Evolutionary conservation across 169 alveolate species (phyloP).

Genomic region (Plasmodium knowlesi): DNA sequence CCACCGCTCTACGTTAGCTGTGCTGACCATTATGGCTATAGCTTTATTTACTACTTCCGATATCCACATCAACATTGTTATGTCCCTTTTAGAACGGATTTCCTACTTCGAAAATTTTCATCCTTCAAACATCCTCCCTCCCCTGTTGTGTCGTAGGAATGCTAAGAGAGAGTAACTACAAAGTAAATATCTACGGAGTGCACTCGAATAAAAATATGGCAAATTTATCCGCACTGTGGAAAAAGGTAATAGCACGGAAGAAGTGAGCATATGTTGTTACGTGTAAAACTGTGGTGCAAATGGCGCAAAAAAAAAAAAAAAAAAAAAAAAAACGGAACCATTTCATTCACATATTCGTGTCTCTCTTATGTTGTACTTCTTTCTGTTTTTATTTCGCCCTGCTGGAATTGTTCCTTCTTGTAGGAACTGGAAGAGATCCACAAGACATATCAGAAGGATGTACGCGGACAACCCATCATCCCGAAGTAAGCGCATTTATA

Average conservation of each 20-base stretch:
- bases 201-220: not conserved
- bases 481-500: not conserved
- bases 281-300: not conserved
- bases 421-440: not conserved
- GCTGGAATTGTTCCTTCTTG: not conserved
- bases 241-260: not conserved
- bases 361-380: not conserved
- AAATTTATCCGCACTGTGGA: not conserved
- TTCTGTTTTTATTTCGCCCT: not conserved
- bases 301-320: not conserved
- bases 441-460: not conserved
- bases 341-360: not conserved
- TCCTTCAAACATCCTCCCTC: not conserved
- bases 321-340: not conserved
- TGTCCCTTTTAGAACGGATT: not conserved
- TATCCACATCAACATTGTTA: not conserved
- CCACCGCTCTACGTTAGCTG: not conserved
- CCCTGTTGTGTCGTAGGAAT: too few relatives aligned
- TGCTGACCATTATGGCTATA: not conserved
- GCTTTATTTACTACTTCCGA: not conserved
- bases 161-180: not conserved
- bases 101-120: not conserved
- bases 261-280: not conserved
- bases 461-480: not conserved
- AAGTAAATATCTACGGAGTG: not conserved